Percentiles rank a stretch among this genome's conserved stretches.
Evolutionary conservation across 2,329 filamentous ascomycete species (phyloP).

Genomic region (Xylaria digitata): DNA sequence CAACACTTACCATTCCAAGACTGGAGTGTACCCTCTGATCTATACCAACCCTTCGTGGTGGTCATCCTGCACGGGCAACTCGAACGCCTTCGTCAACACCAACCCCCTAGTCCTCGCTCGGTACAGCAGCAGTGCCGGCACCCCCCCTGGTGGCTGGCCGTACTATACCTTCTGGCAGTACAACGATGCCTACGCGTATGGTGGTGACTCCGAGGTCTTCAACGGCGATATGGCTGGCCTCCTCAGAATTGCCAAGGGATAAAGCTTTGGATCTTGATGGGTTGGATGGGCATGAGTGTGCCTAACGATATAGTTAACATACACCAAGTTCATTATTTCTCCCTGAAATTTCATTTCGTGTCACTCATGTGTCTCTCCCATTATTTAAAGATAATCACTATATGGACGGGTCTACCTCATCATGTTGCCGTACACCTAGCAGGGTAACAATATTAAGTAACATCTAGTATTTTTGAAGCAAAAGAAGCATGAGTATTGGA

Average conservation of each 20-base stretch:
- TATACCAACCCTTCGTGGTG: constrained; percentile 67
- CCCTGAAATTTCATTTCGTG: background rate
- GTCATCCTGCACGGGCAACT: constrained; percentile 63
- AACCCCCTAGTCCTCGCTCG: constrained; percentile 62
- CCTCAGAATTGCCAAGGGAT: constrained; percentile 43
- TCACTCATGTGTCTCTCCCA: background rate
- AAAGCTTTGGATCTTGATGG: background rate
- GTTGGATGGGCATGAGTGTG: background rate
- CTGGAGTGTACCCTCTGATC: constrained; percentile 62
- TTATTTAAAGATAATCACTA: too few relatives aligned
- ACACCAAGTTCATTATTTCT: background rate
- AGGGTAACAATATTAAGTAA: background rate
- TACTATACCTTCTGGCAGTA: constrained; percentile 68
- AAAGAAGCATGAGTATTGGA: background rate
- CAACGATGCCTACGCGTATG: constrained; percentile 59
- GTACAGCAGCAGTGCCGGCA: constrained; percentile 56
- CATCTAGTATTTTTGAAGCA: background rate
- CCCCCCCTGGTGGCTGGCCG: constrained; percentile 63
- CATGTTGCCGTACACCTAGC: too few relatives aligned
- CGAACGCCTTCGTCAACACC: constrained; percentile 56
- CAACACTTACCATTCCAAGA: constrained; percentile 59
- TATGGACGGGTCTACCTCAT: background rate
- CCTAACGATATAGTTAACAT: background rate
- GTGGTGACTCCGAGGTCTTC: constrained; percentile 65
- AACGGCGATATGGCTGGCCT: constrained; percentile 55